Evolutionary conservation across 176 grass and related monocot genomes (phyloP).

Genomic region (Aegilops bicornis): DNA sequence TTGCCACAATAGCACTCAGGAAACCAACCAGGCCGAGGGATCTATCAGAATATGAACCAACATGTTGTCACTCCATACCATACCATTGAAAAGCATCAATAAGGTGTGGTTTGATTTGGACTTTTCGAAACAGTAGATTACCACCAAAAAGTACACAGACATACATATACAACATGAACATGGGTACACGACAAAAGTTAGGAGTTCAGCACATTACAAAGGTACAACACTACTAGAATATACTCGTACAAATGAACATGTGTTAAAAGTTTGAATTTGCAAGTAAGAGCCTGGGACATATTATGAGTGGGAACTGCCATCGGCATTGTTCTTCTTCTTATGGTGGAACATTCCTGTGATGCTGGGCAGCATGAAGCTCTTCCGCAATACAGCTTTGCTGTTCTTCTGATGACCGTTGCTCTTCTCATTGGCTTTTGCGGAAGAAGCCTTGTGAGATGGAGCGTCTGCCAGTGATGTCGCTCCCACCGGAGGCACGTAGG

Average conservation of each 20-base stretch:
- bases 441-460: slow-evolving; percentile 26
- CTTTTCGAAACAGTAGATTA: neutral
- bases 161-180: neutral
- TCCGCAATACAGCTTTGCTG: slow-evolving; percentile 34
- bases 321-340: slow-evolving; percentile 67
- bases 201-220: neutral
- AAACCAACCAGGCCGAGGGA: too few relatives aligned
- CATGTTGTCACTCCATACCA: neutral
- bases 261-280: neutral
- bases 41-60: too few relatives aligned
- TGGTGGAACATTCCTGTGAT: slow-evolving; percentile 64
- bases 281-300: slow-evolving; percentile 21
- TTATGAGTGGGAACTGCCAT: slow-evolving; percentile 56
- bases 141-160: neutral
- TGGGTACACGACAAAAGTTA: neutral
- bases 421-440: slow-evolving; percentile 33
- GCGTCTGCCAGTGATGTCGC: slow-evolving; percentile 24
- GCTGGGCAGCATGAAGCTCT: slow-evolving; percentile 63
- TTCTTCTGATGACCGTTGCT: slow-evolving; percentile 41
- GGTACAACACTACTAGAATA: neutral
- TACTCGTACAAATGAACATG: neutral
- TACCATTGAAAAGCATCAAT: neutral
- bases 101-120: neutral
- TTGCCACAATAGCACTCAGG: too few relatives aligned
- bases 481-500: slow-evolving; percentile 33